These are phyloP conservation scores for Ilyonectria destructans DNA, from an alignment of 2,329 filamentous ascomycete genomes.

Conservation along the genomic window DNA sequence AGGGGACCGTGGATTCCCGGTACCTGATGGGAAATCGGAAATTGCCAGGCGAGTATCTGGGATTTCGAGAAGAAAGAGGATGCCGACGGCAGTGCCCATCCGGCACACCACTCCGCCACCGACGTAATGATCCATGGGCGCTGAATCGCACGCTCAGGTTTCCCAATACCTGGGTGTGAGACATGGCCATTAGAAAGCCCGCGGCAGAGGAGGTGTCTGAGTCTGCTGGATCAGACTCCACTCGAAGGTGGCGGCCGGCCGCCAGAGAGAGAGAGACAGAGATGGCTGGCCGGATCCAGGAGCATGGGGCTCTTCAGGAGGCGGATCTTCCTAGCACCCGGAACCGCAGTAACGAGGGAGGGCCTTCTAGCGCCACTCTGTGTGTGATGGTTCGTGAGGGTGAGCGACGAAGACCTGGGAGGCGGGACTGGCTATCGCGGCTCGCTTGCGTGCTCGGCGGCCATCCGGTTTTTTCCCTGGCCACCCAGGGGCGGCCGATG, in stretches of 20 bases:
- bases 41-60: conserved; percentile 29
- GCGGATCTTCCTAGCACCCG: conserved; percentile 42
- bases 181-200: conserved; percentile 40
- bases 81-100: conserved; percentile 48
- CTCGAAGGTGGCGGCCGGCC: conserved; percentile 19
- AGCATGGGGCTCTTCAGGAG: conserved; percentile 45
- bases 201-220: conserved; percentile 28
- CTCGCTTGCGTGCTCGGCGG: conserved; percentile 44
- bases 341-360: conserved; percentile 39
- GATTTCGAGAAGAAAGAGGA: conserved; percentile 36
- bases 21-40: conserved; percentile 30
- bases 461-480: conserved; percentile 35
- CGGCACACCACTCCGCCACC: conserved; percentile 47
- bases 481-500: conserved; percentile 30
- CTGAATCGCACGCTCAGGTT: conserved; percentile 43
- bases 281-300: conserved; percentile 41
- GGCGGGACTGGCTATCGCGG: conserved; percentile 47
- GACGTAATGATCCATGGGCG: conserved; percentile 44
- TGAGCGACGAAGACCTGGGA: conserved; percentile 32
- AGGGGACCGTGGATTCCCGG: conserved; percentile 23
- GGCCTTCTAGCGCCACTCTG: conserved; percentile 37
- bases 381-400: conserved; percentile 44
- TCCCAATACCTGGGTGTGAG: conserved; percentile 31
- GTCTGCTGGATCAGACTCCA: conserved; percentile 29
- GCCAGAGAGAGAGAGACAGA: conserved; percentile 25